These are phyloP conservation scores for Podospora pseudocomata DNA, from an alignment of 495 filamentous ascomycete species.

Conservation along the genomic window DNA sequence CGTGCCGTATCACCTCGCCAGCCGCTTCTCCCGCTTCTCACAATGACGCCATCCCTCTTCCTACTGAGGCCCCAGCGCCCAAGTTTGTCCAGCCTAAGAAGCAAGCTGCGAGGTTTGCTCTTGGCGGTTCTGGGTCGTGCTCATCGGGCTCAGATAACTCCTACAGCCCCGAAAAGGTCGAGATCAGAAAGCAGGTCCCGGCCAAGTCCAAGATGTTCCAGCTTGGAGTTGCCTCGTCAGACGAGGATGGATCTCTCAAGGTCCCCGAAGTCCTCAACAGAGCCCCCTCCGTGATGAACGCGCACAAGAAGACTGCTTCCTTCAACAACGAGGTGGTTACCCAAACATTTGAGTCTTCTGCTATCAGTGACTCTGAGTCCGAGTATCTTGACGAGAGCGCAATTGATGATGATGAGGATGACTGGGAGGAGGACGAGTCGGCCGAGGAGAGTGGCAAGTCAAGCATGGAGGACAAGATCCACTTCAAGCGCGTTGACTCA, in stretches of 20 bases:
- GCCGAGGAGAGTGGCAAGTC: conserved; percentile 81
- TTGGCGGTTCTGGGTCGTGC: conserved; percentile 44
- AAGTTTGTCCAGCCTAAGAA: conserved; percentile 48
- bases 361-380: conserved; percentile 66
- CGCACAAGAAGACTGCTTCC: conserved; percentile 73
- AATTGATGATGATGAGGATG: conserved; percentile 85
- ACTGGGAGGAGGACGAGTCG: conserved; percentile 88
- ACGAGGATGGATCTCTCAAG: conserved; percentile 76
- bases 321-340: conserved; percentile 75
- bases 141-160: conserved; percentile 42
- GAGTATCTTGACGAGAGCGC: conserved; percentile 72
- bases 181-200: conserved; percentile 47
- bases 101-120: conserved; percentile 51
- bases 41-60: conserved; percentile 41
- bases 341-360: conserved; percentile 58
- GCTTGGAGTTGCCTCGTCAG: conserved; percentile 71
- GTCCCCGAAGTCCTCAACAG: conserved; percentile 54
- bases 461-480: conserved; percentile 69
- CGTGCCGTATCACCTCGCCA: conserved; percentile 42
- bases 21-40: conserved; percentile 12
- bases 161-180: conserved; percentile 42
- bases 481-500: conserved; percentile 90
- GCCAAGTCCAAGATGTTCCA: conserved; percentile 72
- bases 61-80: conserved; percentile 43
- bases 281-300: conserved; percentile 41